Evolutionary conservation across 2,329 filamentous ascomycete species (phyloP).

Genomic region (Didymella sp.): DNA sequence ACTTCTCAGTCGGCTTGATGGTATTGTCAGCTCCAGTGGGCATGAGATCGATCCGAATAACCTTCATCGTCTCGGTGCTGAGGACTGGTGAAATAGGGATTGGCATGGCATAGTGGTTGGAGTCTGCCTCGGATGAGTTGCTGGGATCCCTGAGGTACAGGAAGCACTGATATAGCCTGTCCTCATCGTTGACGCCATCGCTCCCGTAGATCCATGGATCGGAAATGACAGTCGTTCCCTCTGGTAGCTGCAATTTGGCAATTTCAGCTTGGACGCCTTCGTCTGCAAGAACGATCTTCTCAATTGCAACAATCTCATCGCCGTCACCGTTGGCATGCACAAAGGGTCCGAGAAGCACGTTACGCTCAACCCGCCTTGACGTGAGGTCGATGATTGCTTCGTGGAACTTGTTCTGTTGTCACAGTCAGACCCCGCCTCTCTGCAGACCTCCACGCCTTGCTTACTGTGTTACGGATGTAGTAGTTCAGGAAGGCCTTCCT

Average conservation of each 20-base stretch:
- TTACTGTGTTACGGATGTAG: slow-evolving; percentile 66
- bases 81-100: slow-evolving; percentile 72
- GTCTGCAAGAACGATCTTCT: slow-evolving; percentile 63
- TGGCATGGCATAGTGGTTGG: slow-evolving; percentile 73
- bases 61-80: slow-evolving; percentile 66
- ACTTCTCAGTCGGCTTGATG: slow-evolving; percentile 62
- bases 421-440: slow-evolving; percentile 1
- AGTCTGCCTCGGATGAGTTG: slow-evolving; percentile 66
- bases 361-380: slow-evolving; percentile 60
- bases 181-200: slow-evolving; percentile 58
- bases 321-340: slow-evolving; percentile 65
- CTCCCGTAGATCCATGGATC: slow-evolving; percentile 75
- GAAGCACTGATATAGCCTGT: slow-evolving; percentile 67
- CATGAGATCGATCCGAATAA: slow-evolving; percentile 72
- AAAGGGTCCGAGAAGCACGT: slow-evolving; percentile 65
- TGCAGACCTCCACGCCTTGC: slow-evolving; percentile 23
- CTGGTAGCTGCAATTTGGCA: slow-evolving; percentile 64
- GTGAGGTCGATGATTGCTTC: slow-evolving; percentile 66
- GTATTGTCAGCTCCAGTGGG: slow-evolving; percentile 71
- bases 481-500: slow-evolving; percentile 65
- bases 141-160: slow-evolving; percentile 70
- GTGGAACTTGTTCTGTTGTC: slow-evolving; percentile 64
- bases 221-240: slow-evolving; percentile 63
- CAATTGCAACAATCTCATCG: slow-evolving; percentile 66
- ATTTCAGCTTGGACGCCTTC: slow-evolving; percentile 65